A percentile compares a stretch with the other conserved stretches of the same genome.
phyloP scores from a whole-genome alignment of 2,329 filamentous ascomycete species.

The Plectosphaerella sp. region DNA sequence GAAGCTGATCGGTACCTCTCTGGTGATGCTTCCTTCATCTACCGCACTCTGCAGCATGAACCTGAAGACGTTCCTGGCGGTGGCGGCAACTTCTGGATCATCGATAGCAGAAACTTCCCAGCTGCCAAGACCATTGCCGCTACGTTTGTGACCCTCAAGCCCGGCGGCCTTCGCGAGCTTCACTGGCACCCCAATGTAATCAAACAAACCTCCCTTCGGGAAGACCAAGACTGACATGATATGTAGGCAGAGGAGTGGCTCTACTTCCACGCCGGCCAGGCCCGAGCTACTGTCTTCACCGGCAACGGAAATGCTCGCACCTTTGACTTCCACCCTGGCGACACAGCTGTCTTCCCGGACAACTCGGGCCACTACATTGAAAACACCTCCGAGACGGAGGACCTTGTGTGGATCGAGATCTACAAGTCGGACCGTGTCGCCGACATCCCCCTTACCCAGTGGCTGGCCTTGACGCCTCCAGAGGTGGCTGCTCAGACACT shows the following conservation, averaged over 20 bases:
- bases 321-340: conserved; percentile 64
- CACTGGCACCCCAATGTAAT: conserved; percentile 67
- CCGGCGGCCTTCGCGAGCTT: conserved; percentile 58
- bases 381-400: conserved; percentile 59
- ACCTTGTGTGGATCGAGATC: conserved; percentile 64
- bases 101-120: conserved; percentile 65
- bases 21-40: conserved; percentile 59
- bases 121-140: conserved; percentile 62
- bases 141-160: conserved; percentile 59
- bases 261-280: conserved; percentile 62
- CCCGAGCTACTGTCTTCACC: conserved; percentile 60
- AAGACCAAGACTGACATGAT: background rate
- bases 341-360: conserved; percentile 64
- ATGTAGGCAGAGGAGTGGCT: conserved; percentile 63
- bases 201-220: background rate
- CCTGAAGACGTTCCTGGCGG: conserved; percentile 54
- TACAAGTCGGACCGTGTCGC: conserved; percentile 64
- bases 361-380: conserved; percentile 67
- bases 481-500: conserved; percentile 57
- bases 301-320: conserved; percentile 57
- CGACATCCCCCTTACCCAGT: conserved; percentile 64
- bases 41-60: conserved; percentile 50
- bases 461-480: conserved; percentile 63
- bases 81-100: conserved; percentile 58
- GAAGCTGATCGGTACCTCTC: conserved; percentile 28